Evolutionary conservation across 768 basidiomycete genomes (phyloP).

Genomic region (Boletus rufocinnamomeus): DNA sequence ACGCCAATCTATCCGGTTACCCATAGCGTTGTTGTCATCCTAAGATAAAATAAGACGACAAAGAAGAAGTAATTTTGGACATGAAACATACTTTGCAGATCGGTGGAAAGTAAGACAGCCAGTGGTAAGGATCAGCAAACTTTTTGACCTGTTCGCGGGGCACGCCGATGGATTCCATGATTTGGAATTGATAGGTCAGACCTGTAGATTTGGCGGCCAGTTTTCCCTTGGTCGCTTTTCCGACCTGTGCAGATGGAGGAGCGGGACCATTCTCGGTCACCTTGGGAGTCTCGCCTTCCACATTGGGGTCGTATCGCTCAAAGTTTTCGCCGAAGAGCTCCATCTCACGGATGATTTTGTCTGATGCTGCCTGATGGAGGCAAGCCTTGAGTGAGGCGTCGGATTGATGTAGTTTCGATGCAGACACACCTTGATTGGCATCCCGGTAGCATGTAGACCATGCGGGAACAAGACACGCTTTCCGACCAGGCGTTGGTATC

Average conservation of each 20-base stretch:
- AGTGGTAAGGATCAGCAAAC: slow-evolving; percentile 93
- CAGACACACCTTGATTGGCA: slow-evolving; percentile 93
- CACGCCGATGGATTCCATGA: slow-evolving; percentile 92
- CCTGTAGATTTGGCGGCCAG: slow-evolving; percentile 91
- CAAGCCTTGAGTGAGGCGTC: neutral
- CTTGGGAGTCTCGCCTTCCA: slow-evolving; percentile 46
- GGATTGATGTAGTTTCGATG: neutral
- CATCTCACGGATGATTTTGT: slow-evolving; percentile 97
- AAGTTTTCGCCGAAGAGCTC: slow-evolving; percentile 94
- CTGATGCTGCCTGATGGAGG: slow-evolving; percentile 78
- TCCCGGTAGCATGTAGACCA: slow-evolving; percentile 95
- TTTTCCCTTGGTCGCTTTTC: slow-evolving; percentile 96
- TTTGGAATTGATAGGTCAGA: slow-evolving; percentile 96
- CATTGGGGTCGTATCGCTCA: slow-evolving; percentile 50
- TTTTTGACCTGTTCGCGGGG: slow-evolving; percentile 90
- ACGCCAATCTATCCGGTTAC: slow-evolving; percentile 98
- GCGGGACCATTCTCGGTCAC: slow-evolving; percentile 44
- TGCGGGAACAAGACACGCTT: slow-evolving; percentile 96
- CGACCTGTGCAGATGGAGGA: slow-evolving; percentile 50
- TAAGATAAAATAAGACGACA: slow-evolving; percentile 21
- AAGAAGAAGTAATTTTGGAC: neutral
- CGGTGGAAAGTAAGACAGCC: slow-evolving; percentile 94
- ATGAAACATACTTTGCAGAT: slow-evolving; percentile 72
- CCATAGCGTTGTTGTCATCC: slow-evolving; percentile 80
- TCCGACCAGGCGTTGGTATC: slow-evolving; percentile 93